phyloP scores from a whole-genome alignment of 768 basidiomycete species.

The Phaffia tasmanica region DNA sequence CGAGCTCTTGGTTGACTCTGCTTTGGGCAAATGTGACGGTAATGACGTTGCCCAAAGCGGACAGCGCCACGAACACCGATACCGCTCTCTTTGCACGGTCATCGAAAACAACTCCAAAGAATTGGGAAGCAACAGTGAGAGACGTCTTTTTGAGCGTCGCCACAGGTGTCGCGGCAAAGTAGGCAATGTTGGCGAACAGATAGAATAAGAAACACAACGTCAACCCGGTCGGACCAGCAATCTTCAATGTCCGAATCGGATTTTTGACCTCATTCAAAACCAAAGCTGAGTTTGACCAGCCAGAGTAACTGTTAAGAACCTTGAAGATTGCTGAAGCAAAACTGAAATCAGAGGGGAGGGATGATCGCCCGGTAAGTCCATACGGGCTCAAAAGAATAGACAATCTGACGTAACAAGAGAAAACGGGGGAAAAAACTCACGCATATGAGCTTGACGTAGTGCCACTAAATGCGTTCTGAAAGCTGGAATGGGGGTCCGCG shows the following conservation, averaged over 20 bases:
- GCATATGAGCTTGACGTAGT: too few species aligned
- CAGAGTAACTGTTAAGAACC: slow-evolving; percentile 45
- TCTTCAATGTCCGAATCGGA: not conserved
- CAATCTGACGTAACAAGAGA: too few species aligned
- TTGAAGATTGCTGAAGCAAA: slow-evolving; percentile 55
- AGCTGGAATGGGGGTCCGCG: slow-evolving; percentile 49
- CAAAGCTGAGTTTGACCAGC: slow-evolving; percentile 52
- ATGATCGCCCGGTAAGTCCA: too few species aligned
- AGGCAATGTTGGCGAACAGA: slow-evolving; percentile 3
- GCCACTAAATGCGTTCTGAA: slow-evolving; percentile 50
- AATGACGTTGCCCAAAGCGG: slow-evolving; percentile 35
- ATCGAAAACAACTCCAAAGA: not conserved
- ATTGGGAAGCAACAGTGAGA: not conserved
- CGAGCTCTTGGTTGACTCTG: slow-evolving; percentile 52
- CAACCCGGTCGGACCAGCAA: slow-evolving; percentile 36
- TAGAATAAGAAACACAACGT: slow-evolving; percentile 49
- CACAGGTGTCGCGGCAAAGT: slow-evolving; percentile 2
- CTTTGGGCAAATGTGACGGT: slow-evolving; percentile 45
- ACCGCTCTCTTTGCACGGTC: not conserved
- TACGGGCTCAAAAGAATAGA: too few species aligned
- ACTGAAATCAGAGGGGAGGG: slow-evolving; percentile 43
- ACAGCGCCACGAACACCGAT: slow-evolving; percentile 3
- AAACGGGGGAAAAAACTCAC: slow-evolving; percentile 37
- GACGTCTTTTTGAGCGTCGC: not conserved
- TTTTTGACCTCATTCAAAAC: slow-evolving; percentile 54